Percentiles rank a stretch among this genome's conserved stretches.
Evolutionary conservation across 1,284 basidiomycete species (phyloP).

Genomic region (Gomphus sp.): DNA sequence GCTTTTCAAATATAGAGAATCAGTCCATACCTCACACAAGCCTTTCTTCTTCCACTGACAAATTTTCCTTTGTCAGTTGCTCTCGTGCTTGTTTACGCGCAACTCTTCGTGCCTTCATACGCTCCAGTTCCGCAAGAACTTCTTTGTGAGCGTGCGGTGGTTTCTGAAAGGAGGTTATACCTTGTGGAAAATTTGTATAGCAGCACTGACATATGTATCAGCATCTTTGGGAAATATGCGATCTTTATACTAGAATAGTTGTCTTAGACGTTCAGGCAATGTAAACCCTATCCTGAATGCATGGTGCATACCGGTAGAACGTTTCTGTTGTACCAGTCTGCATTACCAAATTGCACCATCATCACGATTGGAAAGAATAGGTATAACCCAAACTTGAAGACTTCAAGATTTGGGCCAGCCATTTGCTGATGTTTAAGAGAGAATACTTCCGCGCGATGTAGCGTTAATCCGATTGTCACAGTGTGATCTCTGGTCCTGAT

Average conservation of each 20-base stretch:
- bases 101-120: constrained; percentile 55
- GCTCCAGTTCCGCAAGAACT: constrained; percentile 57
- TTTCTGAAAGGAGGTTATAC: constrained; percentile 26
- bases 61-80: constrained; percentile 25
- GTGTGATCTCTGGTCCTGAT: no score
- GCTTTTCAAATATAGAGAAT: not conserved
- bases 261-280: not conserved
- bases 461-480: no score
- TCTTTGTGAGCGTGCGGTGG: constrained; percentile 56
- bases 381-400: constrained; percentile 85
- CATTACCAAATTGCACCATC: constrained; percentile 84
- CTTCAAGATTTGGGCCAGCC: constrained; percentile 77
- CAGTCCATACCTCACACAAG: constrained; percentile 17
- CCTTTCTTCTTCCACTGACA: constrained; percentile 19
- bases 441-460: not conserved
- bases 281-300: not conserved
- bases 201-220: constrained; percentile 31
- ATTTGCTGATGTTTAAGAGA: constrained; percentile 27
- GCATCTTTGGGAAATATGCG: constrained; percentile 58
- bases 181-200: constrained; percentile 6
- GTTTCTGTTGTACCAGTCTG: constrained; percentile 76
- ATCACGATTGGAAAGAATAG: constrained; percentile 81
- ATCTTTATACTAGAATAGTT: constrained; percentile 54
- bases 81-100: constrained; percentile 33
- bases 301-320: constrained; percentile 65